Evolutionary conservation across 148 eudicot species (phyloP), one percentile per base, ranked within the genome.

Genomic region (Heliamphora exappendiculata): DNA sequence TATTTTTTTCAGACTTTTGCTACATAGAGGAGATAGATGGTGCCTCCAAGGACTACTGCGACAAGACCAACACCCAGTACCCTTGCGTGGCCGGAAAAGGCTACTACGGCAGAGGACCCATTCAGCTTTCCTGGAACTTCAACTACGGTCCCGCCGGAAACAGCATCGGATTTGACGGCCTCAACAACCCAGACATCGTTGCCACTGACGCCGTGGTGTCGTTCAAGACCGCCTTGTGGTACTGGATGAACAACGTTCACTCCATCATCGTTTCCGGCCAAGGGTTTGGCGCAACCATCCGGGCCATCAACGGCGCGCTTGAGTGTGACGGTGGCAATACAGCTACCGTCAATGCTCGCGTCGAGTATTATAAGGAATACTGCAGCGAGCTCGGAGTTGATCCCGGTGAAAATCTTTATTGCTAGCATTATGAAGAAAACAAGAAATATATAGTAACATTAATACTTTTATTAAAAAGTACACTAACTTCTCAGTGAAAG

Each of bases 81-180:
- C 94, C 90, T 1, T 90, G 90, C 39, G 74, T 26, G 1, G 10
- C 81, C 0, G 73, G 70, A 57, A 77, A 83, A 81, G 72, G 63
- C 28, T 91, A 91, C 85, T 85, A 84, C 72, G 95, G 92, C 2
- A 75, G 92, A 80, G 95, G 90, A 11, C 95, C 95, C 0, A 76
- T 90, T 66, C 94, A 90, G 67, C 72, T 88, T 5, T 50, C 90
- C 29, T 84, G 86, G 85, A 90, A 88, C 85, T 85, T 67, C 83
- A 90, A 90, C 76, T 90, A 90, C 59, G 90, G 82, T 0, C 66
- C 85, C 0, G 90, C 90, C 0, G 91, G 91, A 22, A 22, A 67
- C 0, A 68, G 76, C 50, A 58, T 87, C 0, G 67, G 65, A 0
- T 89, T 89, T 11, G 85, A 89, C 36, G 93, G 93, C 7, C 71